A percentile compares a stretch with the other conserved stretches of the same genome.
These are phyloP conservation scores for Echria macrotheca DNA, from an alignment of 495 filamentous ascomycete genomes.

Conservation along the genomic window DNA sequence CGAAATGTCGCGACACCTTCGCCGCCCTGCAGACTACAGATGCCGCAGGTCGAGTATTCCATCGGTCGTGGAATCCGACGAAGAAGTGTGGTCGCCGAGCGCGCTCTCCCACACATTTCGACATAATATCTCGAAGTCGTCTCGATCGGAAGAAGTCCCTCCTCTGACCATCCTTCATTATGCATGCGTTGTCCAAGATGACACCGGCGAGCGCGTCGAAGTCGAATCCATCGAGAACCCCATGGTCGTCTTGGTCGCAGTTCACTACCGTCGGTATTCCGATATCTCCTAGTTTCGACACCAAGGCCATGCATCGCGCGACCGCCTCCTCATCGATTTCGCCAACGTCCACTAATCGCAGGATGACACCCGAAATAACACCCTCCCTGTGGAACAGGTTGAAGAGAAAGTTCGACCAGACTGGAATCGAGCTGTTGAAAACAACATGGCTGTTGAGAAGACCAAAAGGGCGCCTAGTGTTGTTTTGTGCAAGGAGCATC, in stretches of 20 bases:
- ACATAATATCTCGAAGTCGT: conserved; percentile 37
- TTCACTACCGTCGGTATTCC: conserved; percentile 14
- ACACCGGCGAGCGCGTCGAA: conserved; percentile 27
- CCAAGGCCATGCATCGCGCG: neutral
- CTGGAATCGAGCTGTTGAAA: neutral
- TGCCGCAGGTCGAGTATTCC: conserved; percentile 16
- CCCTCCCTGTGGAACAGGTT: conserved; percentile 7
- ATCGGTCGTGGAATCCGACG: conserved; percentile 21
- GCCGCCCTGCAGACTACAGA: conserved; percentile 19
- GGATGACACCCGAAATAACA: neutral
- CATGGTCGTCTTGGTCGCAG: conserved; percentile 7
- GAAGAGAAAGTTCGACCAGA: conserved; percentile 6
- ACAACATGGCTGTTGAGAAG: neutral
- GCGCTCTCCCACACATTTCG: conserved; percentile 11
- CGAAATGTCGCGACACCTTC: conserved; percentile 24
- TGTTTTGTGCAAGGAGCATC: too few species aligned
- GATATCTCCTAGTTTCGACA: conserved; percentile 4
- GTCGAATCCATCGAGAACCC: conserved; percentile 1
- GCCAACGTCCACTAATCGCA: neutral
- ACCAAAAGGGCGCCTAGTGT: conserved; percentile 2
- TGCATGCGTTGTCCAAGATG: conserved; percentile 47
- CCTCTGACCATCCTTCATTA: conserved; percentile 41
- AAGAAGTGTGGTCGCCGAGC: conserved; percentile 15
- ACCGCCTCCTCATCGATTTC: conserved; percentile 2
- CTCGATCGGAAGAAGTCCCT: conserved; percentile 47